Percentiles rank a stretch among this genome's conserved stretches.
Conservation (phyloP, 2,329 filamentous ascomycete genomes). For the Fusarium keratoplasticum region DNA sequence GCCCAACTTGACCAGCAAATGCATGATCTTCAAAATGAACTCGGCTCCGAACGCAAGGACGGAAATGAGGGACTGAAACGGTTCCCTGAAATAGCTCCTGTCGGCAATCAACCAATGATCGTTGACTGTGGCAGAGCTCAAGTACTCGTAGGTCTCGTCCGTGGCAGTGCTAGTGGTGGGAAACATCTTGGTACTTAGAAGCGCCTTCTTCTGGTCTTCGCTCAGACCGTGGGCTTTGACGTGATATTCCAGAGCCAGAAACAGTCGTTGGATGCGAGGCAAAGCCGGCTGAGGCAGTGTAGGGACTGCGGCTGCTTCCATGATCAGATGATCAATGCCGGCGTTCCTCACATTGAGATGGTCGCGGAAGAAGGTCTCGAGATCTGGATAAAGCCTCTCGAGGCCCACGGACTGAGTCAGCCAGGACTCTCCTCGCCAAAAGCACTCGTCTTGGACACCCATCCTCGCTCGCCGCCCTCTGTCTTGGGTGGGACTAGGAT, state of each 20-base stretch:
- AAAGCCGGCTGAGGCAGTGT: not conserved
- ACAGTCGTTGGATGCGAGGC: not conserved
- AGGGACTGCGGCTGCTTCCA: not conserved
- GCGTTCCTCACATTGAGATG: not conserved
- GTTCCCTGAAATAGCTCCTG: not conserved
- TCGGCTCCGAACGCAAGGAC: constrained; percentile 1
- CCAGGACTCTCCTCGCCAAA: constrained; percentile 13
- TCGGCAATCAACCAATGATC: constrained; percentile 6
- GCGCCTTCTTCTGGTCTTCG: not conserved
- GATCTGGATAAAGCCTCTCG: constrained; percentile 1
- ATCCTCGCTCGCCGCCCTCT: not conserved
- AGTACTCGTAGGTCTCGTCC: not conserved
- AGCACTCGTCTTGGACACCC: not conserved
- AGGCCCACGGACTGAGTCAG: not conserved
- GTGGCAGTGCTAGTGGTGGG: not conserved
- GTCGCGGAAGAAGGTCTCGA: constrained; percentile 1
- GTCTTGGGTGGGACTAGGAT: not conserved
- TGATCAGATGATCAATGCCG: constrained; percentile 1
- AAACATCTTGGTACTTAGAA: not conserved
- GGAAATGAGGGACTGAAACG: not conserved
- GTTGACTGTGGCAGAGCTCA: not conserved
- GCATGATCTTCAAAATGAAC: not conserved
- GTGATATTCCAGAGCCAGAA: not conserved
- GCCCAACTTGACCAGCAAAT: not conserved
- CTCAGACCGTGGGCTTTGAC: not conserved